Conservation (phyloP, 2,329 filamentous ascomycete species). For the Fusarium transvaalense region DNA sequence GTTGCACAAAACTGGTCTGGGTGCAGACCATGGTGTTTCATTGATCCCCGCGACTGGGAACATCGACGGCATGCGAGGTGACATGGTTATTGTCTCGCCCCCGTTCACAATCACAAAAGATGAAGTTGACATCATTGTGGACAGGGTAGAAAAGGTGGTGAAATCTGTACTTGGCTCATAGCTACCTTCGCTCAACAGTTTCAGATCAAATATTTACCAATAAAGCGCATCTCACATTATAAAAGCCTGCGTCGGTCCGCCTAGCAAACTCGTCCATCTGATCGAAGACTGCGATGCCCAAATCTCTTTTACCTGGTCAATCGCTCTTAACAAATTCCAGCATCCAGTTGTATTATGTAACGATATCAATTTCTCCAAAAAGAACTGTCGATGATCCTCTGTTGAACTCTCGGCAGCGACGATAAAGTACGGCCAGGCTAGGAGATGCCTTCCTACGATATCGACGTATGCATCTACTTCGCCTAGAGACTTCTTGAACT, state of each 20-base stretch:
- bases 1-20: constrained; percentile 19
- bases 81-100: constrained; percentile 34
- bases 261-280: constrained; percentile 41
- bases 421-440: constrained; percentile 44
- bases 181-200: too few relatives aligned
- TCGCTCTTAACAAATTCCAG: constrained; percentile 41
- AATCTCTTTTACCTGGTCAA: constrained; percentile 44
- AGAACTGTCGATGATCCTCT: constrained; percentile 36
- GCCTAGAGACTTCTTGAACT: constrained; percentile 31
- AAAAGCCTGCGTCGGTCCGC: constrained; percentile 41
- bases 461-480: constrained; percentile 39
- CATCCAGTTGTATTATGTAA: constrained; percentile 35
- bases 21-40: constrained; percentile 4
- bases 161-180: constrained; percentile 17
- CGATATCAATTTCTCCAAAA: constrained; percentile 36
- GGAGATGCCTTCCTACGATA: constrained; percentile 36
- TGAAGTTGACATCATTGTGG: constrained; percentile 10
- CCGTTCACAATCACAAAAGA: constrained; percentile 26
- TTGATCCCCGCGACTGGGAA: constrained; percentile 25
- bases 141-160: constrained; percentile 20
- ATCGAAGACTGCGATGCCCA: constrained; percentile 44
- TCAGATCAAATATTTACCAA: too few relatives aligned
- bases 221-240: constrained; percentile 30
- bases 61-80: constrained; percentile 20
- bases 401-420: constrained; percentile 43